Percentiles rank a stretch among this genome's conserved stretches.
phyloP scores from a whole-genome alignment of 2,329 filamentous ascomycete species.

The Zalaria obscura region DNA sequence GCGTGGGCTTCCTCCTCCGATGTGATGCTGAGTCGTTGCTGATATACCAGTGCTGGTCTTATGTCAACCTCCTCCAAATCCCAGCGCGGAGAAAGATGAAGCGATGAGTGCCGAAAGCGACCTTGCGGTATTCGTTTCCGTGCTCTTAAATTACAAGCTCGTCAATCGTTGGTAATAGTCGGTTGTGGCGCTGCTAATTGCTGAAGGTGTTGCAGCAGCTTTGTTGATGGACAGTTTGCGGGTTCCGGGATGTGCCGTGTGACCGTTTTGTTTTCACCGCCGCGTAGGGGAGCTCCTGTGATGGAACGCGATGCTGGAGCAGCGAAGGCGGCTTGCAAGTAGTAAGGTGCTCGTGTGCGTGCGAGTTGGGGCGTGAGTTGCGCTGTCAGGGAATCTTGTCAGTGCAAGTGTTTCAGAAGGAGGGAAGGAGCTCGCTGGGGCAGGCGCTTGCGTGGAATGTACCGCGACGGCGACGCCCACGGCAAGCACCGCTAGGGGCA shows the following conservation, averaged over 20 bases:
- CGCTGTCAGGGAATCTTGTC: not conserved
- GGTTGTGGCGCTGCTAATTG: not conserved
- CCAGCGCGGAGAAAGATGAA: too few relatives aligned
- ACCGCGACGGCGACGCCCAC: not conserved
- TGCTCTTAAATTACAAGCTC: not conserved
- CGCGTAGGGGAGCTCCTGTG: not conserved
- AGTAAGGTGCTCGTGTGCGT: constrained; percentile 32
- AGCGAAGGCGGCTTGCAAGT: constrained; percentile 3
- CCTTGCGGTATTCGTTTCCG: not conserved
- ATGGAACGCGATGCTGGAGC: too few relatives aligned
- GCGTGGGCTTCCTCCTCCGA: too few relatives aligned
- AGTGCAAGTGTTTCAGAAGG: not conserved
- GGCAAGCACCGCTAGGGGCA: not conserved
- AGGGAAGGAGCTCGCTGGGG: not conserved
- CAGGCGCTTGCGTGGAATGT: not conserved
- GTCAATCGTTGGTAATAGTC: not conserved
- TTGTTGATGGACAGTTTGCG: not conserved
- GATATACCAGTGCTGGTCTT: too few relatives aligned
- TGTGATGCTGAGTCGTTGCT: too few relatives aligned
- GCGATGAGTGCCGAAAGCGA: too few relatives aligned
- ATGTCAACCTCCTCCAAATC: too few relatives aligned
- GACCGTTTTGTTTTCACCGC: not conserved
- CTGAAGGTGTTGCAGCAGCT: too few relatives aligned
- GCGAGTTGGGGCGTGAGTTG: constrained; percentile 34
- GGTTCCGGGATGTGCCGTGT: not conserved